A percentile compares a stretch with the other conserved stretches of the same genome.
Evolutionary conservation across 2,329 filamentous ascomycete species (phyloP).

Genomic region (Albophoma yamanashiensis): DNA sequence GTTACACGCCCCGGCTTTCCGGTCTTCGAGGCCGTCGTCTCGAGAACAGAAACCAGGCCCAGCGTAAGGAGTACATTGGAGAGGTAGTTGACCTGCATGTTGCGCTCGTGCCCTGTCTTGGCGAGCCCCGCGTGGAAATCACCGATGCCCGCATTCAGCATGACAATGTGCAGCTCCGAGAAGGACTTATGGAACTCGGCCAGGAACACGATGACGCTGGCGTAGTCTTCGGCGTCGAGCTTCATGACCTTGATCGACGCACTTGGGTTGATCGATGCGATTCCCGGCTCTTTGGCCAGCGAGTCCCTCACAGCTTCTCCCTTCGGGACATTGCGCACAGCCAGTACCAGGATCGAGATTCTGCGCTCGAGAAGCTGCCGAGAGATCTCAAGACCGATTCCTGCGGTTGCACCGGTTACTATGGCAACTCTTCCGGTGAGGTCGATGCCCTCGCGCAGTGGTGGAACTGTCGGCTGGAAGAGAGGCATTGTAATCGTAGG

Average conservation of each 20-base stretch:
- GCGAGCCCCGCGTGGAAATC: slow-evolving; percentile 11
- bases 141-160: not conserved
- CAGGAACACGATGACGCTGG: not conserved
- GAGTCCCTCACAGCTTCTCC: not conserved
- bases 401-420: slow-evolving; percentile 34
- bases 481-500: not conserved
- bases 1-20: not conserved
- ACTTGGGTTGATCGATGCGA: not conserved
- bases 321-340: slow-evolving; percentile 20
- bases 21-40: slow-evolving; percentile 1
- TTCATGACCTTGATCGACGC: not conserved
- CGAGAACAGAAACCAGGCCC: slow-evolving; percentile 9
- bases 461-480: not conserved
- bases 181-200: not conserved
- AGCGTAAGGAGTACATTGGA: slow-evolving; percentile 14
- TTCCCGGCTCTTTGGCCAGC: slow-evolving; percentile 8
- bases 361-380: slow-evolving; percentile 25
- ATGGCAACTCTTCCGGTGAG: slow-evolving; percentile 27
- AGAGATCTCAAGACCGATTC: slow-evolving; percentile 32
- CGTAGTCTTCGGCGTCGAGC: not conserved
- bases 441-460: not conserved
- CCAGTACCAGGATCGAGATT: slow-evolving; percentile 30
- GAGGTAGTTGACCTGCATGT: slow-evolving; percentile 16
- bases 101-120: slow-evolving; percentile 11
- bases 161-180: not conserved